Conservation (phyloP, 2,329 filamentous ascomycete genomes). For the Incumbomyces lentus region DNA sequence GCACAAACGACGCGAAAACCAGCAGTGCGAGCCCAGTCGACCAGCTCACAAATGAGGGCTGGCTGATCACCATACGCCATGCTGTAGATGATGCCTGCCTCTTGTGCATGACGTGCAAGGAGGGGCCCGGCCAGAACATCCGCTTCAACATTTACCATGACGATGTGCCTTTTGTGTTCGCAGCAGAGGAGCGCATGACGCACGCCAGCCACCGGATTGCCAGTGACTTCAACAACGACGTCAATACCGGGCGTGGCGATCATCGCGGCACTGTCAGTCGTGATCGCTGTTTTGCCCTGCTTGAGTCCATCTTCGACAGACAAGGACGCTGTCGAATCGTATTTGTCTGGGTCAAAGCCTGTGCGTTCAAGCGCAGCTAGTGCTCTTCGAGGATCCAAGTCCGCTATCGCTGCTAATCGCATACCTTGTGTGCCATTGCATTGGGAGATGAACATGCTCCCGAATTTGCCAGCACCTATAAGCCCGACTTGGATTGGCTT, state of each 20-base stretch:
- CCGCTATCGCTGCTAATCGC: constrained; percentile 35
- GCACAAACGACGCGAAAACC: constrained; percentile 36
- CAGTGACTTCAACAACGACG: constrained; percentile 36
- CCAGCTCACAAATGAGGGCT: constrained; percentile 34
- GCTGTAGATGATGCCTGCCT: constrained; percentile 38
- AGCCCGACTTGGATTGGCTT: constrained; percentile 35
- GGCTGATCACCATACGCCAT: constrained; percentile 41
- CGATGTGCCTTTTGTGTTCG: constrained; percentile 40
- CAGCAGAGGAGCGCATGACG: constrained; percentile 35
- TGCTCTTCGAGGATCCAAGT: constrained; percentile 33
- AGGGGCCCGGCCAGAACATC: constrained; percentile 36
- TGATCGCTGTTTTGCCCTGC: constrained; percentile 33
- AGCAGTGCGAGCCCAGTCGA: constrained; percentile 36
- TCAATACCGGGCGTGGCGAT: constrained; percentile 36
- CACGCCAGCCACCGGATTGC: constrained; percentile 35
- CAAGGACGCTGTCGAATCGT: constrained; percentile 5
- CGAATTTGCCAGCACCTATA: constrained; percentile 39
- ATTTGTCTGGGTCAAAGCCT: constrained; percentile 6
- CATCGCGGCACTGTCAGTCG: constrained; percentile 32
- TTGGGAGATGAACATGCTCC: constrained; percentile 40
- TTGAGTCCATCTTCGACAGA: constrained; percentile 31
- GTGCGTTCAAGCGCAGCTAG: constrained; percentile 32
- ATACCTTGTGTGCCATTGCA: constrained; percentile 34
- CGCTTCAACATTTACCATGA: constrained; percentile 40
- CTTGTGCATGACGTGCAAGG: constrained; percentile 32